Conservation (phyloP, 768 basidiomycete species). For the Amanita inopinata region DNA sequence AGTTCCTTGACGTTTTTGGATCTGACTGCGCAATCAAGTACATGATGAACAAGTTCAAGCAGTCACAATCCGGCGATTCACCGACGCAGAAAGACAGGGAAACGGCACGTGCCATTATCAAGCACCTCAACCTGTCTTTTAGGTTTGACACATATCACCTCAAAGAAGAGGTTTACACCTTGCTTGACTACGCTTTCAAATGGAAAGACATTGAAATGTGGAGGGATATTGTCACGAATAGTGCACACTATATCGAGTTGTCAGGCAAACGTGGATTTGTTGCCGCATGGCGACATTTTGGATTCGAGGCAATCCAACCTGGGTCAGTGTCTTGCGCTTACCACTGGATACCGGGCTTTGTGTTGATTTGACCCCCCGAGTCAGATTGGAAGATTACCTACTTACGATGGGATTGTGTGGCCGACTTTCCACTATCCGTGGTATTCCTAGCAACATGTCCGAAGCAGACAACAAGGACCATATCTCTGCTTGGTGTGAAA, state of each 20-base stretch:
- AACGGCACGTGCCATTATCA: conserved; percentile 13
- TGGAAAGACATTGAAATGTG: conserved; percentile 21
- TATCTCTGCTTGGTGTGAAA: conserved; percentile 15
- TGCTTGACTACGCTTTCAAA: conserved; percentile 17
- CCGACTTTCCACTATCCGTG: no score
- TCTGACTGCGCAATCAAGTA: neutral
- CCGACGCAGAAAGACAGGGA: neutral
- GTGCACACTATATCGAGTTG: conserved; percentile 11
- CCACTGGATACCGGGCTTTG: neutral
- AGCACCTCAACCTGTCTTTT: neutral
- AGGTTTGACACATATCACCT: no score
- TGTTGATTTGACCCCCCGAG: neutral
- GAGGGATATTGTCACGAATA: conserved; percentile 16
- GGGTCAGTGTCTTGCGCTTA: conserved; percentile 13
- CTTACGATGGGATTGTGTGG: no score
- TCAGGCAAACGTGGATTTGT: conserved; percentile 9
- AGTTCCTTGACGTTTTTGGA: conserved; percentile 3
- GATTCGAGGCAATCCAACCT: conserved; percentile 11
- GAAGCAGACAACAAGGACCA: conserved; percentile 8
- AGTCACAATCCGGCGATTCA: neutral
- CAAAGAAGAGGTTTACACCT: neutral
- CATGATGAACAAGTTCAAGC: neutral
- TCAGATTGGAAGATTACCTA: no score
- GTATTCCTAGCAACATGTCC: neutral
- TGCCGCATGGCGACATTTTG: neutral